Conservation (phyloP, 2,329 filamentous ascomycete genomes). For the Periconia digitata region DNA sequence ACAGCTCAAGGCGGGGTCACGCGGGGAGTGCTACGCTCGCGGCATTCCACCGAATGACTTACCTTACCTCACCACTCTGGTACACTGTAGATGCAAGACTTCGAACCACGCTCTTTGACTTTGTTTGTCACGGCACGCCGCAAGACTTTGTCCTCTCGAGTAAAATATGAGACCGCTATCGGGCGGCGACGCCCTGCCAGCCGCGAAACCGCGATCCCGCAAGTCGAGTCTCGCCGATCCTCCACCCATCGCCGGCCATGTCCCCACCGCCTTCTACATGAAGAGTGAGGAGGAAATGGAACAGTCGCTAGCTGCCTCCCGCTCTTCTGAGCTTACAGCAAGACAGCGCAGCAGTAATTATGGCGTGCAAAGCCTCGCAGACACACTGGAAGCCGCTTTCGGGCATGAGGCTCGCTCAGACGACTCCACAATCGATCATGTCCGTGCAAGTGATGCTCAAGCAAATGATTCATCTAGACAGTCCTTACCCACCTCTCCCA, state of each 20-base stretch:
- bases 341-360: constrained; percentile 50
- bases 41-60: constrained; percentile 1
- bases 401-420: constrained; percentile 25
- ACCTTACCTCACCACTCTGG: constrained; percentile 3
- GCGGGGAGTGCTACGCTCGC: neutral
- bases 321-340: constrained; percentile 12
- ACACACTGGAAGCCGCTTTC: constrained; percentile 51
- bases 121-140: neutral
- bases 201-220: constrained; percentile 36
- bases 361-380: constrained; percentile 60
- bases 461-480: constrained; percentile 29
- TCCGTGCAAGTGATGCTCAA: constrained; percentile 28
- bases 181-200: constrained; percentile 39
- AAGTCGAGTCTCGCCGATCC: constrained; percentile 42
- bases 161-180: constrained; percentile 36
- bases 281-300: constrained; percentile 56
- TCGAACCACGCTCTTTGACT: neutral
- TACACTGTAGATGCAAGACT: neutral
- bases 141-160: neutral
- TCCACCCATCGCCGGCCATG: constrained; percentile 30
- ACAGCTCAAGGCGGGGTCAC: constrained; percentile 2
- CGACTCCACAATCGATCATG: constrained; percentile 24
- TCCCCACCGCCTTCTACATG: constrained; percentile 63
- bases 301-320: constrained; percentile 33
- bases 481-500: constrained; percentile 25